phyloP scores from a whole-genome alignment of 306 rosid species.

The Fagus sylvatica region DNA sequence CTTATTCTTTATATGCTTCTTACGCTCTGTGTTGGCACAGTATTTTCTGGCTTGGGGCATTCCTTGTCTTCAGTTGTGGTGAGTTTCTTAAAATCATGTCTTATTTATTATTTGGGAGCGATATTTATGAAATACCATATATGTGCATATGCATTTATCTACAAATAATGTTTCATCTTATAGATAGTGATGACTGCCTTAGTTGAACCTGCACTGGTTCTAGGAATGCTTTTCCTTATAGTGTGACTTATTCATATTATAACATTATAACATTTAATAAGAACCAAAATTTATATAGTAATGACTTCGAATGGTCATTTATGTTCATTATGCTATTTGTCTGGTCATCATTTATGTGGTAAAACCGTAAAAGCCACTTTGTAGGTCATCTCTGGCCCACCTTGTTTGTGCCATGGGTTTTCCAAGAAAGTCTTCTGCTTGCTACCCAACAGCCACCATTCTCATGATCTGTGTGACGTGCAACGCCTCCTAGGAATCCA shows the following conservation, averaged over 20 bases:
- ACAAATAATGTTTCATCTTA: background rate
- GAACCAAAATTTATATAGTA: background rate
- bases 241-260: background rate
- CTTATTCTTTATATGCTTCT: constrained; percentile 90
- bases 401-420: background rate
- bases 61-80: constrained; percentile 94
- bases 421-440: background rate
- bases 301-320: background rate
- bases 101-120: background rate
- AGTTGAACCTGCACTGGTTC: background rate
- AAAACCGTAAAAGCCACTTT: background rate
- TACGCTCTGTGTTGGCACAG: constrained; percentile 79
- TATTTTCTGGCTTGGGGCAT: constrained; percentile 93
- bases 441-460: background rate
- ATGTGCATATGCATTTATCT: background rate
- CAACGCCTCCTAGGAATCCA: background rate
- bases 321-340: background rate
- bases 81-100: constrained; percentile 33
- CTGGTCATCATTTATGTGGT: background rate
- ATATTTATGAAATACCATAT: background rate
- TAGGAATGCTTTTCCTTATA: background rate
- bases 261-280: background rate
- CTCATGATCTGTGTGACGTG: background rate
- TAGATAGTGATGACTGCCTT: background rate
- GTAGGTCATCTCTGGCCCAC: background rate